Percentiles rank a stretch among this genome's conserved stretches.
Conservation (phyloP, 2,329 filamentous ascomycete genomes). For the Colletotrichum chlorophyti region DNA sequence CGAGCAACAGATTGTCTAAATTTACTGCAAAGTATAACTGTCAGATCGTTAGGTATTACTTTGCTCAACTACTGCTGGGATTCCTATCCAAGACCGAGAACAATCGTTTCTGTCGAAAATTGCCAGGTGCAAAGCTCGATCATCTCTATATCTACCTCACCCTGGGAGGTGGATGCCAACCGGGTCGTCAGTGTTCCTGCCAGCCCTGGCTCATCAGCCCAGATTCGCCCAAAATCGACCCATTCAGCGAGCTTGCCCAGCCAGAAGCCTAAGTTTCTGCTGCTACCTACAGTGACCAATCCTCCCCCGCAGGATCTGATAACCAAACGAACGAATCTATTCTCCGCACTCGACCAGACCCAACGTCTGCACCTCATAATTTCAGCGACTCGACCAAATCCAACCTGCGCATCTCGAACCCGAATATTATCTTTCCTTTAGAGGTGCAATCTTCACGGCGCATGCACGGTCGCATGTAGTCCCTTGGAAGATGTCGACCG, state of each 20-base stretch:
- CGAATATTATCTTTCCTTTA: neutral
- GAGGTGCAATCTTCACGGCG: constrained; percentile 1
- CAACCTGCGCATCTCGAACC: constrained; percentile 1
- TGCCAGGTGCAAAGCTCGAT: neutral
- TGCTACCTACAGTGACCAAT: constrained; percentile 25
- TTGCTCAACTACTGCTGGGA: too few species aligned
- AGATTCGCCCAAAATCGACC: constrained; percentile 34
- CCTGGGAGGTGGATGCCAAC: constrained; percentile 17
- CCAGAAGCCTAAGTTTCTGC: constrained; percentile 20
- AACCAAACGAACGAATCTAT: constrained; percentile 29
- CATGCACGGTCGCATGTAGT: constrained; percentile 51
- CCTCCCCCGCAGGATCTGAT: constrained; percentile 28
- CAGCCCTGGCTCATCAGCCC: constrained; percentile 32
- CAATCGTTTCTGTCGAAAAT: neutral
- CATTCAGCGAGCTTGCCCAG: constrained; percentile 27
- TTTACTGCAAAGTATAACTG: neutral
- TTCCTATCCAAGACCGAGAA: too few species aligned
- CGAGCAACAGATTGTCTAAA: too few species aligned
- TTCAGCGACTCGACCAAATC: constrained; percentile 22
- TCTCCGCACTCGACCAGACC: constrained; percentile 27
- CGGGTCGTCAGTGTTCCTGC: constrained; percentile 11
- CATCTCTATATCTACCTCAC: neutral
- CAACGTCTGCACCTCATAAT: constrained; percentile 28
- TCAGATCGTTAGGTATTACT: neutral
- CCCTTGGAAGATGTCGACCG: constrained; percentile 59